A percentile compares a stretch with the other conserved stretches of the same genome.
Evolutionary conservation across 768 basidiomycete species (phyloP).

Genomic region (Mycena latifolia): DNA sequence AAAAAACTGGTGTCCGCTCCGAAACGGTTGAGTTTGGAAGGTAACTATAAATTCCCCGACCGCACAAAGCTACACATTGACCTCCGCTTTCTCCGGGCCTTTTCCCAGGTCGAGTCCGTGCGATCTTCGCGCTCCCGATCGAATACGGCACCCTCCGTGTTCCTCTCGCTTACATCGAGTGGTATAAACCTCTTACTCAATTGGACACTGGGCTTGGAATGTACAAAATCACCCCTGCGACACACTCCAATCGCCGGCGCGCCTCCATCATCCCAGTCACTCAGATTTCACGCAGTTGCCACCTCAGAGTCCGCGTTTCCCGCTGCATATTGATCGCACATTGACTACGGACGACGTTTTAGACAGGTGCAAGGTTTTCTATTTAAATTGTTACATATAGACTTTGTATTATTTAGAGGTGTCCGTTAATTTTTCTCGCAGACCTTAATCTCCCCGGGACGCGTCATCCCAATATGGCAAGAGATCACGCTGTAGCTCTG

Average conservation of each 20-base stretch:
- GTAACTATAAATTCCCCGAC: too few relatives aligned
- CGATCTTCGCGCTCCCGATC: constrained; percentile 8
- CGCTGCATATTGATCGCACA: neutral
- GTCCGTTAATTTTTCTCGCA: too few relatives aligned
- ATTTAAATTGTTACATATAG: constrained; percentile 20
- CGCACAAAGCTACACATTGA: too few relatives aligned
- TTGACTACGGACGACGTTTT: constrained; percentile 11
- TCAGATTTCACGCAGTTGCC: constrained; percentile 10
- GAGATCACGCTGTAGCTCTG: too few relatives aligned
- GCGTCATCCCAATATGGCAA: too few relatives aligned
- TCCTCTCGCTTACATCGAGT: constrained; percentile 14
- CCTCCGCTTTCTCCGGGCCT: constrained; percentile 1
- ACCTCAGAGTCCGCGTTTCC: constrained; percentile 16
- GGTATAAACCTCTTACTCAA: constrained; percentile 18
- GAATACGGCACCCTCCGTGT: constrained; percentile 5
- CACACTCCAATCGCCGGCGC: neutral
- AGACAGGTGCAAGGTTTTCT: constrained; percentile 13
- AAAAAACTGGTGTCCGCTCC: neutral
- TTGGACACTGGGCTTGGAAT: constrained; percentile 11
- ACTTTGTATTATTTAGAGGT: constrained; percentile 17
- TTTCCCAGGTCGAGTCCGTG: constrained; percentile 2
- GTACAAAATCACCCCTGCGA: constrained; percentile 8
- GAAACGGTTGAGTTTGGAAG: too few relatives aligned
- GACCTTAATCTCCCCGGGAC: too few relatives aligned
- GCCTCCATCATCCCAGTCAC: constrained; percentile 21